Conservation (phyloP, 2,329 filamentous ascomycete genomes). For the Ophiostoma ips region DNA sequence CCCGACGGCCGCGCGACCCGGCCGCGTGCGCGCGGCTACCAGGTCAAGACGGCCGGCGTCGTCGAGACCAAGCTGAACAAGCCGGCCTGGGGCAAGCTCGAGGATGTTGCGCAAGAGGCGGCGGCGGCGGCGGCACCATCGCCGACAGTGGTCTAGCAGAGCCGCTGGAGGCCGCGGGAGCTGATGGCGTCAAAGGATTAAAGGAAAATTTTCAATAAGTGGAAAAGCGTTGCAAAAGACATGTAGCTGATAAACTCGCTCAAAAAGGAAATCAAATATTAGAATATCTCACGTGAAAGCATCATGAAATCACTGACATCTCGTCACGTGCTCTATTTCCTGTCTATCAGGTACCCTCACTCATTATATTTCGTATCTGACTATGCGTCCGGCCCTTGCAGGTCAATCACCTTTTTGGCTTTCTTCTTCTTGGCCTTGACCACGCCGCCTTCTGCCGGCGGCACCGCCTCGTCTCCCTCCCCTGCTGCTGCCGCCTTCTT, state of each 20-base stretch:
- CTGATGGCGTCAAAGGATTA: not conserved
- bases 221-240: not conserved
- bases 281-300: no score
- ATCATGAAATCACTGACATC: no score
- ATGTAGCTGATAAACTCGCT: no score
- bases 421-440: conserved; percentile 21
- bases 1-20: conserved; percentile 63
- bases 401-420: conserved; percentile 14
- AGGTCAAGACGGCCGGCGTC: conserved; percentile 57
- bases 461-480: conserved; percentile 6
- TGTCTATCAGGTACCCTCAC: not conserved
- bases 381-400: conserved; percentile 5
- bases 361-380: not conserved
- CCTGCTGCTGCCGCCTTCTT: conserved; percentile 13
- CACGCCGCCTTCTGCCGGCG: conserved; percentile 5
- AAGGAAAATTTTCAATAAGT: no score
- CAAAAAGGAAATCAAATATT: no score
- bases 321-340: not conserved
- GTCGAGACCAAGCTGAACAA: conserved; percentile 47
- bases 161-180: not conserved
- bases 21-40: conserved; percentile 69
- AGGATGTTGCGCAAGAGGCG: conserved; percentile 18
- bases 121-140: not conserved
- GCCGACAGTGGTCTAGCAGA: not conserved
- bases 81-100: conserved; percentile 43